These are phyloP conservation scores for Babesia divergens DNA, from an alignment of 169 alveolate species.

Conservation along the genomic window DNA sequence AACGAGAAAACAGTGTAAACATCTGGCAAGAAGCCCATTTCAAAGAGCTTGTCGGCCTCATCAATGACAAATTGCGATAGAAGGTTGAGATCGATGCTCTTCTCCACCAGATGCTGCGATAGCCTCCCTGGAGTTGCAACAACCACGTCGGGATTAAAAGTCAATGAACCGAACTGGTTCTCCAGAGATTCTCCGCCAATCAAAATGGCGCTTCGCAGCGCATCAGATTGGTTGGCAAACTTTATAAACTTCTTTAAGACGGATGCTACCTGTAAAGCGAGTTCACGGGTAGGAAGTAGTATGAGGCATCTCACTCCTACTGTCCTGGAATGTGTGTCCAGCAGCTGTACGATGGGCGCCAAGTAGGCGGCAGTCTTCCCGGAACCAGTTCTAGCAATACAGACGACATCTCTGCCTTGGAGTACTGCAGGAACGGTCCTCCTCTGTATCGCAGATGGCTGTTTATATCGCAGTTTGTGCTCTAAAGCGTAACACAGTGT, in stretches of 20 bases:
- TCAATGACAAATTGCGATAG: slow-evolving; percentile 89
- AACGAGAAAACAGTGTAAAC: slow-evolving; percentile 74
- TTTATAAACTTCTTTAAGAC: slow-evolving; percentile 77
- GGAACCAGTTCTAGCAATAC: slow-evolving; percentile 94
- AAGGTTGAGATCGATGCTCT: slow-evolving; percentile 81
- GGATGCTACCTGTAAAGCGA: slow-evolving; percentile 84
- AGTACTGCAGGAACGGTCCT: slow-evolving; percentile 89
- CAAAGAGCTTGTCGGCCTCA: slow-evolving; percentile 95
- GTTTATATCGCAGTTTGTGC: slow-evolving; percentile 64
- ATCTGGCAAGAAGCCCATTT: slow-evolving; percentile 87
- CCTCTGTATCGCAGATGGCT: slow-evolving; percentile 94
- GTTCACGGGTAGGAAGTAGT: slow-evolving; percentile 91
- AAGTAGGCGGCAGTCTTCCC: slow-evolving; percentile 94
- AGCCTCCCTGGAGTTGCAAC: slow-evolving; percentile 96
- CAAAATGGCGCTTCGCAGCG: slow-evolving; percentile 81
- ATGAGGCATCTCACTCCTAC: slow-evolving; percentile 93
- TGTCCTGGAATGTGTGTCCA: slow-evolving; percentile 85
- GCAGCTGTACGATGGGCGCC: slow-evolving; percentile 87
- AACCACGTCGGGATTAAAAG: slow-evolving; percentile 92
- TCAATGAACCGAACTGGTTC: slow-evolving; percentile 88
- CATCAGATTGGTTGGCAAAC: slow-evolving; percentile 72
- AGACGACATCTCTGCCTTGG: slow-evolving; percentile 88
- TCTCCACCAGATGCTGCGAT: slow-evolving; percentile 87
- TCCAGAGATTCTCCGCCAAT: slow-evolving; percentile 93
- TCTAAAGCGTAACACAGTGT: slow-evolving; percentile 67